Evolutionary conservation across 805 yeast genomes (phyloP).

Genomic region (Maudiozyma barnettii): DNA sequence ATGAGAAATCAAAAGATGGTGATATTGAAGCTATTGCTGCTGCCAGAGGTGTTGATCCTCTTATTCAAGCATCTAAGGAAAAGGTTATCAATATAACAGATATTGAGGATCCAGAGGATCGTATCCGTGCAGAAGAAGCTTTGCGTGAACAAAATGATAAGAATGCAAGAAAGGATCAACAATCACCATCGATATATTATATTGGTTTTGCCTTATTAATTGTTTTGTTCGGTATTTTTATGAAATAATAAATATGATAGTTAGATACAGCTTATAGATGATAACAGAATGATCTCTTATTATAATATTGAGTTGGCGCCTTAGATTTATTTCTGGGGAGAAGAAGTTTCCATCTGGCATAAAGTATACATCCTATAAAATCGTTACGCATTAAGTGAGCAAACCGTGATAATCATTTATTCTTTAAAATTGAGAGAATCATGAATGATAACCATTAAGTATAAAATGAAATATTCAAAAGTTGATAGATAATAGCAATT

Average conservation of each 20-base stretch:
- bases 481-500: no score
- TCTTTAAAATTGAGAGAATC: no score
- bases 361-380: no score
- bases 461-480: no score
- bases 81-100: constrained; percentile 30
- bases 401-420: no score
- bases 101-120: constrained; percentile 59
- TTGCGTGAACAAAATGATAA: constrained; percentile 11
- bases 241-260: constrained; percentile 16
- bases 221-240: constrained; percentile 22
- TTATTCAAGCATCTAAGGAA: constrained; percentile 25
- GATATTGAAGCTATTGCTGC: neutral
- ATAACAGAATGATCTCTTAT: no score
- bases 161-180: constrained; percentile 6
- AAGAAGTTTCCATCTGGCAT: no score
- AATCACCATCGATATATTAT: constrained; percentile 13
- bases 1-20: constrained; percentile 5
- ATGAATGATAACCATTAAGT: no score
- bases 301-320: no score
- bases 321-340: no score
- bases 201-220: constrained; percentile 30
- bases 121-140: constrained; percentile 41
- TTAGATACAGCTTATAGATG: no score
- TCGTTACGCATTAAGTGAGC: no score
- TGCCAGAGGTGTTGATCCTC: constrained; percentile 7